These are phyloP conservation scores for Crataegus laevigata DNA, from an alignment of 306 rosid species.

Conservation along the genomic window DNA sequence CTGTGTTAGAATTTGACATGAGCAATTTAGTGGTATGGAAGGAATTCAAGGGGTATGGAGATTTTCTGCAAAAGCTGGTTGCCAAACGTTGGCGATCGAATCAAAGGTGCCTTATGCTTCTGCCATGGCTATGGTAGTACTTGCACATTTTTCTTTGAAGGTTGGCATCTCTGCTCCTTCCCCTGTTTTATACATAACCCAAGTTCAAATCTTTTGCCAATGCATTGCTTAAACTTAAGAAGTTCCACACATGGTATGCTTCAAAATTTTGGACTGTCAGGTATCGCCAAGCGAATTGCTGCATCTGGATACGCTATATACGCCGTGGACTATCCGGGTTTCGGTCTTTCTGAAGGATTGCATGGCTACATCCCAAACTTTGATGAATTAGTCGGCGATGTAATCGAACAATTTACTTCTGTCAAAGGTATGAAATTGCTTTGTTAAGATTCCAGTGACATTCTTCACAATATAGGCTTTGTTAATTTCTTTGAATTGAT, in stretches of 20 bases:
- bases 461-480: background rate
- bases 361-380: slow-evolving; percentile 67
- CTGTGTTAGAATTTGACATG: background rate
- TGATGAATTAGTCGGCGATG: slow-evolving; percentile 50
- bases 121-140: slow-evolving; percentile 83
- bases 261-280: slow-evolving; percentile 21
- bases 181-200: background rate
- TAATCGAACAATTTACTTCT: slow-evolving; percentile 45
- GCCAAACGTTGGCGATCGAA: slow-evolving; percentile 36
- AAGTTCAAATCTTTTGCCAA: background rate
- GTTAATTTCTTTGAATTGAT: background rate
- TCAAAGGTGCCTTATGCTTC: slow-evolving; percentile 53
- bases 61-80: slow-evolving; percentile 77
- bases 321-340: slow-evolving; percentile 65
- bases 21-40: slow-evolving; percentile 43
- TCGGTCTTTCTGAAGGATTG: slow-evolving; percentile 71
- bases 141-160: slow-evolving; percentile 78
- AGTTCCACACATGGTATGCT: background rate
- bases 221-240: too few relatives aligned
- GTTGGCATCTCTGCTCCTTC: slow-evolving; percentile 12
- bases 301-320: slow-evolving; percentile 55
- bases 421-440: slow-evolving; percentile 34
- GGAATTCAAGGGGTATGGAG: slow-evolving; percentile 61
- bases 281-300: slow-evolving; percentile 63
- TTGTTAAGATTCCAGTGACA: too few relatives aligned